Evolutionary conservation across 1,139 yeast species (phyloP), one percentile per base, ranked within the genome.

Genomic region (Saccharomyces pastorianus): DNA sequence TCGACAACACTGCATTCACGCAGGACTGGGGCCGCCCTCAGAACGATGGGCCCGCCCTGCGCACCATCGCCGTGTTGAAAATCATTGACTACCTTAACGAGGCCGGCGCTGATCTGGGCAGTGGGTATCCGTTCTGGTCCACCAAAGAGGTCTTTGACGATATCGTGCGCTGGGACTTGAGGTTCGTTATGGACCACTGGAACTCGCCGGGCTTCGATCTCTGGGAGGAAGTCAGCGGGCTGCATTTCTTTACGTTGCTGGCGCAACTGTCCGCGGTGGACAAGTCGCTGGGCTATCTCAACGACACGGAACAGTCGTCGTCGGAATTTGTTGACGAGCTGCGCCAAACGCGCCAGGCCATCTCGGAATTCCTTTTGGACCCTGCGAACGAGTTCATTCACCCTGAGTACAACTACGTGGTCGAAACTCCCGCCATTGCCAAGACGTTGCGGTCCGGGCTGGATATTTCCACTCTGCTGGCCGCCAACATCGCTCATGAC

Each of bases 21-120:
- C 82, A 74, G 2, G 67, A 73, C 47, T 93, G 98, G 99, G 98
- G 98, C 1, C 77, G 99, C 62, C 99, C 99, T 0, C 99, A 93
- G 70, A 79, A 89, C 58, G 99, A 93, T 69, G 98, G 98, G 0
- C 97, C 98, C 0, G 95, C 95, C 0, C 75, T 93, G 55, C 77
- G 98, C 60, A 78, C 84, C 3, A 76, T 84, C 51, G 77, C 96
- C 1, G 76, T 85, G 28, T 70, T 81, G 50, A 79, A 80, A 58
- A 89, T 81, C 67, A 32, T 32, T 13, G 38, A 32, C 38, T 32
- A 32, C 38, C n/a, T 32, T 9, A 13, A n/a, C 14, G 14, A 32
- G 14, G 2, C 38, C 3, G 38, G 38, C 20, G 14, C 6, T 9
- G 38, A 32, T 32, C 7, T 32, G 38, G 38, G 20, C 8, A 13